A percentile compares a stretch with the other conserved stretches of the same genome.
Conservation (phyloP, 2,329 filamentous ascomycete species). For the Aspergillus unguis region DNA sequence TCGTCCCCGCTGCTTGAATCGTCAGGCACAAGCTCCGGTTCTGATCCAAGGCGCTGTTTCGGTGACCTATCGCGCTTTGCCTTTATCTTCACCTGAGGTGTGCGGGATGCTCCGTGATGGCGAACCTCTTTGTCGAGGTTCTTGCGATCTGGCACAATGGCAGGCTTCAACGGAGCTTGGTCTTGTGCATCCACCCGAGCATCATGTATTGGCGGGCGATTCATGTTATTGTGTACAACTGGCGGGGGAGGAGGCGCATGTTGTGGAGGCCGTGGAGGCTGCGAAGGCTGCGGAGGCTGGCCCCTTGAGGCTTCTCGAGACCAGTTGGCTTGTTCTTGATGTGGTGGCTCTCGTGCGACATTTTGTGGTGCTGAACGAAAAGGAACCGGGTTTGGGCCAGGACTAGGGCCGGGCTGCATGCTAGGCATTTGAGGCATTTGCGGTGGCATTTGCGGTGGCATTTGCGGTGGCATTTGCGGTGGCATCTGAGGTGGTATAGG, state of each 20-base stretch:
- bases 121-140: constrained; percentile 4
- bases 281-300: neutral
- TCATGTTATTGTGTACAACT: constrained; percentile 3
- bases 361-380: constrained; percentile 9
- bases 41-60: constrained; percentile 8
- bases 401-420: constrained; percentile 12
- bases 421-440: neutral
- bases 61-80: constrained; percentile 5
- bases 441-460: constrained; percentile 4
- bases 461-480: neutral
- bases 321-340: constrained; percentile 9
- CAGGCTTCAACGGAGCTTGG: too few relatives aligned
- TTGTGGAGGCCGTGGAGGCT: neutral
- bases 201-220: constrained; percentile 1
- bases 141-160: neutral
- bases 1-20: constrained; percentile 28
- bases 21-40: constrained; percentile 16
- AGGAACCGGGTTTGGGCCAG: neutral
- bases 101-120: neutral
- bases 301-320: neutral
- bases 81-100: neutral
- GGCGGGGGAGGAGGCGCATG: neutral
- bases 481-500: constrained; percentile 4
- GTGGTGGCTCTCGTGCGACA: neutral
- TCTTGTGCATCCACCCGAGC: neutral